These are phyloP conservation scores for Aspergillus funiculosus DNA, from an alignment of 495 filamentous ascomycete genomes.

Conservation along the genomic window DNA sequence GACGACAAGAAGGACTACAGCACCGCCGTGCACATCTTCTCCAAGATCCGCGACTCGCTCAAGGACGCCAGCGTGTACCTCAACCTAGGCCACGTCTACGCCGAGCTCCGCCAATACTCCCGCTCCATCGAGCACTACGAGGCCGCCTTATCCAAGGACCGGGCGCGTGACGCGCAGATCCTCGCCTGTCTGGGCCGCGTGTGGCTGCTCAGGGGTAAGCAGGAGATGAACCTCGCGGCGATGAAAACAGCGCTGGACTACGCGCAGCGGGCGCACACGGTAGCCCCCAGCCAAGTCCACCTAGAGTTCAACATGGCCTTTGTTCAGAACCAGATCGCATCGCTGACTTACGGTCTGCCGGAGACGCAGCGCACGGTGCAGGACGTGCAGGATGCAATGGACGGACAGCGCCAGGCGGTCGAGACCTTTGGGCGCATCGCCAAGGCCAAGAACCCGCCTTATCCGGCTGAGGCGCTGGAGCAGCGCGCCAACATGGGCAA, in stretches of 20 bases:
- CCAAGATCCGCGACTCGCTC: slow-evolving; percentile 80
- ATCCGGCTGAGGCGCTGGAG: slow-evolving; percentile 82
- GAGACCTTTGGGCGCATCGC: slow-evolving; percentile 76
- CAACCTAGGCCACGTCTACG: slow-evolving; percentile 89
- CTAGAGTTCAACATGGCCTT: slow-evolving; percentile 98
- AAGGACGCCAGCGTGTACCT: slow-evolving; percentile 80
- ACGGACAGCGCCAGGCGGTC: slow-evolving; percentile 88
- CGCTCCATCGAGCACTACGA: slow-evolving; percentile 93
- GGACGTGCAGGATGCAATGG: slow-evolving; percentile 70
- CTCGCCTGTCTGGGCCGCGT: slow-evolving; percentile 91
- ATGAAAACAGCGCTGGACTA: slow-evolving; percentile 86
- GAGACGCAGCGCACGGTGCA: slow-evolving; percentile 70
- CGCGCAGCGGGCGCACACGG: slow-evolving; percentile 73
- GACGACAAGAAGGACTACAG: slow-evolving; percentile 88
- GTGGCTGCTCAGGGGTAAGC: slow-evolving; percentile 79
- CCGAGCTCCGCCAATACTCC: slow-evolving; percentile 78
- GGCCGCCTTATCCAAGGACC: slow-evolving; percentile 75
- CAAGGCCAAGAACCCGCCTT: slow-evolving; percentile 76
- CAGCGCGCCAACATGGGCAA: slow-evolving; percentile 95
- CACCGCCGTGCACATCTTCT: slow-evolving; percentile 74
- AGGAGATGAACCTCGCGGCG: slow-evolving; percentile 69
- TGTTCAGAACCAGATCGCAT: slow-evolving; percentile 88
- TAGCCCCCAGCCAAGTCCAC: slow-evolving; percentile 77
- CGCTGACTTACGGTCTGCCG: slow-evolving; percentile 64
- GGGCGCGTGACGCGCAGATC: slow-evolving; percentile 70